Evolutionary conservation across 2,329 filamentous ascomycete genomes (phyloP).

Genomic region (Aureobasidium sp.): DNA sequence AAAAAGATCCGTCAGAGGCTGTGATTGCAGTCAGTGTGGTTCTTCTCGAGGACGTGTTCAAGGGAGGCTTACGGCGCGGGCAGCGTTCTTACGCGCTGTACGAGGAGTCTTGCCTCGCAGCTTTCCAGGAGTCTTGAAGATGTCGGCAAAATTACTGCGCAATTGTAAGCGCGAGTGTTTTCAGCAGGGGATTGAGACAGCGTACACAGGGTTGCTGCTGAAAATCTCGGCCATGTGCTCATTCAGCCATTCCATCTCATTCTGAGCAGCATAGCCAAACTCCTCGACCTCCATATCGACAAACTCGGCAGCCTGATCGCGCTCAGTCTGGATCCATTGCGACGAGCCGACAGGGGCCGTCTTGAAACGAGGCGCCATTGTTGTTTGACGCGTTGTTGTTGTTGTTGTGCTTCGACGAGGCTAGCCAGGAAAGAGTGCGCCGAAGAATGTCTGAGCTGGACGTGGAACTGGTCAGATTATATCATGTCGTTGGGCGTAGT

Average conservation of each 20-base stretch:
- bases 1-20: constrained; percentile 43
- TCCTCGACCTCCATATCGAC: constrained; percentile 80
- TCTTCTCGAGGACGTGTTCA: constrained; percentile 20
- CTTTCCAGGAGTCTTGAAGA: constrained; percentile 91
- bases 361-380: constrained; percentile 17
- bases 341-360: constrained; percentile 22
- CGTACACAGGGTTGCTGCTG: constrained; percentile 75
- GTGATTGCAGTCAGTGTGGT: constrained; percentile 38
- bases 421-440: constrained; percentile 1
- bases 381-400: constrained; percentile 21
- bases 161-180: constrained; percentile 20
- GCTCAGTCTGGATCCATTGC: constrained; percentile 77
- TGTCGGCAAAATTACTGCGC: constrained; percentile 73
- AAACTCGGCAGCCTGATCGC: constrained; percentile 66
- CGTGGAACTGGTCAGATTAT: not conserved
- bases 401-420: not conserved
- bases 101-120: constrained; percentile 72
- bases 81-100: constrained; percentile 56
- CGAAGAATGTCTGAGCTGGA: constrained; percentile 1
- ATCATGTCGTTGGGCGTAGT: constrained; percentile 1
- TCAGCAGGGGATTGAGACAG: not conserved
- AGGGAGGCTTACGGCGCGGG: constrained; percentile 54
- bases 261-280: constrained; percentile 81
- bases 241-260: constrained; percentile 96
- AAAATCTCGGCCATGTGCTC: constrained; percentile 97